Percentiles rank a stretch among this genome's conserved stretches.
phyloP scores from a whole-genome alignment of 2,329 filamentous ascomycete genomes.

The Geosmithia morbida region DNA sequence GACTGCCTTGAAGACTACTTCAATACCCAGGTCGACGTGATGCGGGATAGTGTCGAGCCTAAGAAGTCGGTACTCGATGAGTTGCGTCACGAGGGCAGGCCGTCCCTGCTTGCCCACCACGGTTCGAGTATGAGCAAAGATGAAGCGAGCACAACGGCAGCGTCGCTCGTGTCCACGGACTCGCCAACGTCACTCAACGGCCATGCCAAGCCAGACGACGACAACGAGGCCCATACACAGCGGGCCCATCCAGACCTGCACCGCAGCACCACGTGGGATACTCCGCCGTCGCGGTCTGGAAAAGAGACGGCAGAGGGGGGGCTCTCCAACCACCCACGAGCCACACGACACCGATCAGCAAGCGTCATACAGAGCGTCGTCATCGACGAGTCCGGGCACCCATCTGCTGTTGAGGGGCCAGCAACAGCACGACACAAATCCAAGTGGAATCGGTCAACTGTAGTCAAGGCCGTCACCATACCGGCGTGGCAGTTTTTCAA shows the following conservation, averaged over 20 bases:
- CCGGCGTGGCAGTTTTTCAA: slow-evolving; percentile 97
- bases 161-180: slow-evolving; percentile 15
- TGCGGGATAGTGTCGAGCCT: slow-evolving; percentile 51
- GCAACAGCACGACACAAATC: slow-evolving; percentile 26
- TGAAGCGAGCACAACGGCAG: slow-evolving; percentile 16
- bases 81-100: slow-evolving; percentile 7
- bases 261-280: not conserved
- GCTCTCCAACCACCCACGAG: slow-evolving; percentile 1
- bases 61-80: slow-evolving; percentile 23
- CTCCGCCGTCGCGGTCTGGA: not conserved
- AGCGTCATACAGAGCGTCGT: slow-evolving; percentile 49
- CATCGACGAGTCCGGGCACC: slow-evolving; percentile 33
- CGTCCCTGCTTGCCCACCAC: slow-evolving; percentile 15
- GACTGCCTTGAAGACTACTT: slow-evolving; percentile 91
- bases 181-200: not conserved
- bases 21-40: slow-evolving; percentile 84
- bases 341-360: slow-evolving; percentile 31
- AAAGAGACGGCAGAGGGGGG: not conserved
- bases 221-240: not conserved
- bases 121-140: slow-evolving; percentile 14
- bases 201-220: not conserved
- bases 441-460: slow-evolving; percentile 30
- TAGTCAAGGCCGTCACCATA: slow-evolving; percentile 75
- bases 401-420: slow-evolving; percentile 23
- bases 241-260: not conserved